Evolutionary conservation across 108 stramenopile genomes (phyloP).

Genomic region (Aurantiochytrium sp.): DNA sequence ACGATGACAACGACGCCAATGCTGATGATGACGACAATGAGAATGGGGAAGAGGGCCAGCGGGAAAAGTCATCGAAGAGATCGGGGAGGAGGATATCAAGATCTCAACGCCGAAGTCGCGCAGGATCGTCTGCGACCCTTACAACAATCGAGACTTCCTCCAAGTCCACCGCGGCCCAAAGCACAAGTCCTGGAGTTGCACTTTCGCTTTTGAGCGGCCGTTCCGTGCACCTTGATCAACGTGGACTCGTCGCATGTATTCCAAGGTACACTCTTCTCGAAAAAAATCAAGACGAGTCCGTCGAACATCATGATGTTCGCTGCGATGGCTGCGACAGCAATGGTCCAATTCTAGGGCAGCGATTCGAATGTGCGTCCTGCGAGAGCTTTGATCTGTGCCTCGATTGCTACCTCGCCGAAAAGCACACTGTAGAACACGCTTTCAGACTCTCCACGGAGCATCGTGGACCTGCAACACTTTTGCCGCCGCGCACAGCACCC

Average conservation of each 20-base stretch:
- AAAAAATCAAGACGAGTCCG: no score
- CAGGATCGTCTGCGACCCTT: no score
- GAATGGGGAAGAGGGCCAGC: no score
- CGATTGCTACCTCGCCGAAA: neutral
- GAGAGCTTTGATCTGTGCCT: neutral
- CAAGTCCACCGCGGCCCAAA: neutral
- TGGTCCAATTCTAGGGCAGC: neutral
- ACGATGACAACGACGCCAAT: no score
- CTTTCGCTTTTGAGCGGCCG: neutral
- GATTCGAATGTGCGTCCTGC: neutral
- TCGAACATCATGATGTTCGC: neutral
- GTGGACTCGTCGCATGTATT: neutral
- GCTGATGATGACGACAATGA: no score
- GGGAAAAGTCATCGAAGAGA: no score
- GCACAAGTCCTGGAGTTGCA: neutral
- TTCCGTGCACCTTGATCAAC: neutral
- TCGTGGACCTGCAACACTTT: neutral
- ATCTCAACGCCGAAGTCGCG: no score
- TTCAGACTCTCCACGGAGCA: neutral
- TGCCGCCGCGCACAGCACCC: neutral
- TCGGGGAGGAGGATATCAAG: no score
- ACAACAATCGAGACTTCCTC: no score
- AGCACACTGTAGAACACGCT: neutral
- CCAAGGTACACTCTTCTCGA: neutral
- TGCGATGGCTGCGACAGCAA: neutral